Evolutionary conservation across 2,329 filamentous ascomycete species (phyloP), one percentile per base, ranked within the genome.

Genomic region (Neonectria magnoliae): DNA sequence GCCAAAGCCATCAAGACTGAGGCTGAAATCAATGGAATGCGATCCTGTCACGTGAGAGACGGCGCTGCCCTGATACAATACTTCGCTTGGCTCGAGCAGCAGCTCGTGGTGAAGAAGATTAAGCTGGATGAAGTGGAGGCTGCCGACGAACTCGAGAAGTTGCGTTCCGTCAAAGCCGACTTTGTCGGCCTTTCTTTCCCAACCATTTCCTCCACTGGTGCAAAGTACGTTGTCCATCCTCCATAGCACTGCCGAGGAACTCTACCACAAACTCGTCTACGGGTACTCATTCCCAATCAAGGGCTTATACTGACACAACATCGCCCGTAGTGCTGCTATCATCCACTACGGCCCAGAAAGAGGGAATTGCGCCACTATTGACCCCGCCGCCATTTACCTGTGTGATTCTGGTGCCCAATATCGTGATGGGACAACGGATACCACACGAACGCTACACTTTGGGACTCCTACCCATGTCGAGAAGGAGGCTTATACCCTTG

Each of bases 401-500:
- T 99, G 96, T 77, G 96, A 99, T 79, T 98, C 96, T 22, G 96
- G 96, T 22, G 96, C 93, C n/a, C 96, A 99, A 78, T 99, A 95
- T 75, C 85, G 92, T 3, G 96, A 99, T 77, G 96, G 96, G 60
- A 99, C 96, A 0, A 99, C 96, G 0, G 96, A 99, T 76, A 97
- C 93, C 0, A 99, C 96, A 5, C 87, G 96, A 45, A 99, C 96
- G 0, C 83, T 97, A 42, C 96, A 99, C 76, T 98, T 98, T 76
- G 93, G 93, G 51, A 86, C 89, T 27, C 96, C 96, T 1, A 93
- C 91, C 0, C 88, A 90, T 4, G 91, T 92, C 75, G 94, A 99
- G 80, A 92, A 88, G 74, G 93, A 93, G 76, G 90, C 95, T 0
- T 98, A 98, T 78, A 99, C 96, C 0, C 84, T 99, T 11, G 96